phyloP scores from a whole-genome alignment of 208 protist species.

The Acanthamoeba polyphaga region DNA sequence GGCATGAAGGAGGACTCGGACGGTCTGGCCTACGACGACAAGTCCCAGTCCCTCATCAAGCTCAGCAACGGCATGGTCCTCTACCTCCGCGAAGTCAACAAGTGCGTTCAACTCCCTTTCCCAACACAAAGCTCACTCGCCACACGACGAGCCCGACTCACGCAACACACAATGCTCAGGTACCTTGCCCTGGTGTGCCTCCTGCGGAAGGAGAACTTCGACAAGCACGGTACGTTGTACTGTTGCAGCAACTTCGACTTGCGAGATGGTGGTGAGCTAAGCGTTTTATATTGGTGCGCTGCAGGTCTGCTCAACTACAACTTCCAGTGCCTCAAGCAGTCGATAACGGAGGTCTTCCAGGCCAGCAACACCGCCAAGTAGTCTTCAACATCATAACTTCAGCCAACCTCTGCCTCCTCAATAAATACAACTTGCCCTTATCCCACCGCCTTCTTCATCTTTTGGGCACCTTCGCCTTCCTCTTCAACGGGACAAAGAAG shows the following conservation, averaged over 20 bases:
- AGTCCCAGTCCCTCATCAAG: constrained; percentile 91
- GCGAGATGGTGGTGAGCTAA: too few species aligned
- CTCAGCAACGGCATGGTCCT: constrained; percentile 93
- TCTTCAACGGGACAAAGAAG: too few species aligned
- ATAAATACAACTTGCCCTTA: too few species aligned
- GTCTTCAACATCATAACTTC: too few species aligned
- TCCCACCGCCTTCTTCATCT: too few species aligned
- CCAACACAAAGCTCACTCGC: neutral
- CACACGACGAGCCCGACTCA: too few species aligned
- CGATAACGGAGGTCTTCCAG: constrained; percentile 87
- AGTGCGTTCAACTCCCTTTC: constrained; percentile 15
- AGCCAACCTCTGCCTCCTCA: too few species aligned
- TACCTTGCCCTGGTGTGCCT: constrained; percentile 92
- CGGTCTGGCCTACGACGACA: constrained; percentile 88
- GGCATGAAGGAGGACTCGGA: constrained; percentile 84
- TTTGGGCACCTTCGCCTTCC: too few species aligned
- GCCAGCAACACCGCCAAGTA: neutral
- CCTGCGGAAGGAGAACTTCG: constrained; percentile 87
- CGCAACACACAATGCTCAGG: neutral
- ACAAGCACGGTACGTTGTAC: constrained; percentile 86
- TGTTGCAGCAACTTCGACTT: too few species aligned
- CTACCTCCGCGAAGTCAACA: constrained; percentile 92
- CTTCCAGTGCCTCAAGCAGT: constrained; percentile 89
- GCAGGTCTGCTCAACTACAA: constrained; percentile 90
- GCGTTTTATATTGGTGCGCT: neutral